Evolutionary conservation across 177 flowering plant species (phyloP).

Genomic region (Vitis hybrid): DNA sequence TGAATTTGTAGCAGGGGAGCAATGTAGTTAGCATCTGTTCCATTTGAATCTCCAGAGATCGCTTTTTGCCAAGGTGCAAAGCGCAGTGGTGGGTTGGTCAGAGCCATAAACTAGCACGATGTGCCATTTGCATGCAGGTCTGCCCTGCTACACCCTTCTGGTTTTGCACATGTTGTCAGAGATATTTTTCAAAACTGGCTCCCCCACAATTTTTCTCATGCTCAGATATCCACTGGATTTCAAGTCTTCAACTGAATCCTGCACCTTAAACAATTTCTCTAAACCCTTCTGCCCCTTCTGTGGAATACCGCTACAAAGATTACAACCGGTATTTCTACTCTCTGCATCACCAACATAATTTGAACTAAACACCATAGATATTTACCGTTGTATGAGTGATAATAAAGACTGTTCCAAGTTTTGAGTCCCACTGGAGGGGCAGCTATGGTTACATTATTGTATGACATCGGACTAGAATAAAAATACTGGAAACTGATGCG

Average conservation of each 20-base stretch:
- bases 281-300: constrained; percentile 87
- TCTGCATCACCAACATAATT: constrained; percentile 63
- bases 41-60: constrained; percentile 77
- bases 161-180: constrained; percentile 77
- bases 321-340: constrained; percentile 70
- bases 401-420: no score
- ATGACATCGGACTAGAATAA: no score
- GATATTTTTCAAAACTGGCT: constrained; percentile 49
- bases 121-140: constrained; percentile 74
- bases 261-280: constrained; percentile 14
- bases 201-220: constrained; percentile 53
- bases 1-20: constrained; percentile 39
- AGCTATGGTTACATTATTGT: no score
- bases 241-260: constrained; percentile 18
- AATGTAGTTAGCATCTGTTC: constrained; percentile 67
- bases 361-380: no score
- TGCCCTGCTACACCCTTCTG: constrained; percentile 70
- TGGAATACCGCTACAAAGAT: constrained; percentile 74
- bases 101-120: constrained; percentile 58
- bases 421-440: no score
- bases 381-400: neutral
- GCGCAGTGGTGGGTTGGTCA: constrained; percentile 16
- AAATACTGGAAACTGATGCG: no score
- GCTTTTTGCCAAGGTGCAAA: constrained; percentile 51
- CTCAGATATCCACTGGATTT: constrained; percentile 34